Conservation (phyloP, 163 green algal species). For the Chlorella variabilis region DNA sequence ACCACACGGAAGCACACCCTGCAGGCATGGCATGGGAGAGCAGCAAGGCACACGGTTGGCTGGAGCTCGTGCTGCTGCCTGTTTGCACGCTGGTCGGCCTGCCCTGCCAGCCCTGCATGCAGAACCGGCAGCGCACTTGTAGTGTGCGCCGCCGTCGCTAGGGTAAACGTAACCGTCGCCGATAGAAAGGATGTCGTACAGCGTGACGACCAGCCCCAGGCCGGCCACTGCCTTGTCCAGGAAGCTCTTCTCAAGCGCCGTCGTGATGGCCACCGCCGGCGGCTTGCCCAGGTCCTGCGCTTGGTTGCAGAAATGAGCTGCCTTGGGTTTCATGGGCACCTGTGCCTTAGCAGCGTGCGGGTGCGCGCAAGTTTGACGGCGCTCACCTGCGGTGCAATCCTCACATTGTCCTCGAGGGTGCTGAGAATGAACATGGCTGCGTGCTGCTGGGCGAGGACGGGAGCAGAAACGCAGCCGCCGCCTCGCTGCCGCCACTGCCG, state of each 20-base stretch:
- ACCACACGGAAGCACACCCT: conserved; percentile 83
- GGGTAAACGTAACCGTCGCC: conserved; percentile 88
- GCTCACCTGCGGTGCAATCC: conserved; percentile 67
- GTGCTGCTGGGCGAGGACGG: too few species aligned
- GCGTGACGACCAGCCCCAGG: conserved; percentile 85
- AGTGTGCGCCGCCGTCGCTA: conserved; percentile 81
- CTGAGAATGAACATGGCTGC: conserved; percentile 91
- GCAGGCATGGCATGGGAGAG: neutral
- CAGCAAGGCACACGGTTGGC: too few species aligned
- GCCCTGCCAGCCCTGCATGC: neutral
- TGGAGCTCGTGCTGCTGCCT: neutral
- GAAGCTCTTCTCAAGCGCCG: conserved; percentile 78
- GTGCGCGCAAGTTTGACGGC: too few species aligned
- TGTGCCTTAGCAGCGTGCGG: too few species aligned
- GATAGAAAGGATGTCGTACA: conserved; percentile 91
- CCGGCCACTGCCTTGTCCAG: conserved; percentile 84
- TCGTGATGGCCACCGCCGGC: conserved; percentile 71
- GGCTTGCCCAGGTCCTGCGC: conserved; percentile 55
- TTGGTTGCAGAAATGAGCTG: too few species aligned
- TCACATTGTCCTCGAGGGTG: conserved; percentile 79
- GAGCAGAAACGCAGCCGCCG: too few species aligned
- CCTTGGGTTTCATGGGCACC: too few species aligned
- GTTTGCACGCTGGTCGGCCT: neutral
- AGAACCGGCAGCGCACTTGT: conserved; percentile 38
- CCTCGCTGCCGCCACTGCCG: too few species aligned